Percentiles rank a stretch among this genome's conserved stretches.
phyloP scores from a whole-genome alignment of 192 early-diverging fungal genomes.

The Phycomyces nitens region DNA sequence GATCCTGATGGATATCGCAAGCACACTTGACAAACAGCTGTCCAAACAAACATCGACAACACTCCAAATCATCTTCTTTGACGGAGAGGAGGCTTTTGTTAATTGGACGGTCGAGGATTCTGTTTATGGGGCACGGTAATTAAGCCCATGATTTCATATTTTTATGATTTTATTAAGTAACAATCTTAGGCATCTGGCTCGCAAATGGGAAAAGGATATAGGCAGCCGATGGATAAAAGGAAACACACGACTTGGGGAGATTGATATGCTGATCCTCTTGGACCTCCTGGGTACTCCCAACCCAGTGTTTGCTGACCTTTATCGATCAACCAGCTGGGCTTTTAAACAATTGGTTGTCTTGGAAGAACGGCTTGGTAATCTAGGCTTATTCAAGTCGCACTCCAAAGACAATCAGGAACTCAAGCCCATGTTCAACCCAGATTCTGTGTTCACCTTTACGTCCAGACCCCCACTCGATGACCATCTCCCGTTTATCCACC shows the following conservation, averaged over 20 bases:
- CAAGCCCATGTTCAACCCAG: constrained; percentile 10
- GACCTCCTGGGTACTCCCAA: constrained; percentile 78
- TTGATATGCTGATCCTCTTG: constrained; percentile 83
- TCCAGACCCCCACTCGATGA: constrained; percentile 70
- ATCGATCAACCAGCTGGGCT: constrained; percentile 59
- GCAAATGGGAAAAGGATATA: constrained; percentile 58
- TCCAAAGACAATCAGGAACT: background rate
- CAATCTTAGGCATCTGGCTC: constrained; percentile 79
- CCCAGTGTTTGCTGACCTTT: constrained; percentile 57
- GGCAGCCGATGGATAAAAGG: background rate
- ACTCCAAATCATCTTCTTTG: constrained; percentile 92
- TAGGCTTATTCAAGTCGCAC: background rate
- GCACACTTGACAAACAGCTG: constrained; percentile 58
- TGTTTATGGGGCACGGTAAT: constrained; percentile 73
- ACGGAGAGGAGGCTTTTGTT: constrained; percentile 92
- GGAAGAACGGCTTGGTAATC: constrained; percentile 55
- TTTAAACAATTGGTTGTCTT: constrained; percentile 65
- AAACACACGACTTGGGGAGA: constrained; percentile 21
- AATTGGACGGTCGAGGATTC: constrained; percentile 79
- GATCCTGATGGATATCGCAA: constrained; percentile 79
- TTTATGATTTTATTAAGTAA: no score
- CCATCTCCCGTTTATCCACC: constrained; percentile 78
- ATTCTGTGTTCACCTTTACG: constrained; percentile 6
- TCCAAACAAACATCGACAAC: constrained; percentile 30
- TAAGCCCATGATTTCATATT: no score